phyloP scores from a whole-genome alignment of 306 rosid genomes.

The Rosa multiflora region DNA sequence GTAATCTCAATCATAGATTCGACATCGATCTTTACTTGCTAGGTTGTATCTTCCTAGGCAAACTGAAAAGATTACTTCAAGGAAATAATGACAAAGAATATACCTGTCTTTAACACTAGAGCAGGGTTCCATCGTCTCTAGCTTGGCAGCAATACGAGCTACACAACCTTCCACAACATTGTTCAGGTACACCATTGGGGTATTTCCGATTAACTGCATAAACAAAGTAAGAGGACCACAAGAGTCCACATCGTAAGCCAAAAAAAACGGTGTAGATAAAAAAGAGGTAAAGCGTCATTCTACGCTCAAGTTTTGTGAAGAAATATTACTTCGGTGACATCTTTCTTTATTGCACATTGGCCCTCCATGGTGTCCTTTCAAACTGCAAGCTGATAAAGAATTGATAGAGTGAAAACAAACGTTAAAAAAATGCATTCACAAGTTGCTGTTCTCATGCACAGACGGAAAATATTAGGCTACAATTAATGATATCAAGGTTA shows the following conservation, averaged over 20 bases:
- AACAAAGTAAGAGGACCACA: neutral
- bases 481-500: neutral
- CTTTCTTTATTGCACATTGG: constrained; percentile 60
- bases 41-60: neutral
- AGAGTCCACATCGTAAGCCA: neutral
- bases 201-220: constrained; percentile 63
- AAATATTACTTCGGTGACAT: constrained; percentile 62
- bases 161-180: constrained; percentile 68
- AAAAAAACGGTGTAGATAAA: neutral
- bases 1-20: constrained; percentile 1
- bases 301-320: neutral
- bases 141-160: constrained; percentile 74
- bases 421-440: neutral
- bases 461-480: too few species aligned
- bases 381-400: constrained; percentile 8
- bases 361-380: constrained; percentile 45
- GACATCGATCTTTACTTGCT: neutral
- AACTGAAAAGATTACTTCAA: neutral
- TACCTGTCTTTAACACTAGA: constrained; percentile 78
- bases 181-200: constrained; percentile 74
- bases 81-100: neutral
- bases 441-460: neutral
- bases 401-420: constrained; percentile 1
- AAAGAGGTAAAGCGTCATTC: neutral
- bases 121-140: constrained; percentile 74